These are phyloP conservation scores for Casuarina cunninghamiana DNA, from an alignment of 306 rosid genomes.

Conservation along the genomic window DNA sequence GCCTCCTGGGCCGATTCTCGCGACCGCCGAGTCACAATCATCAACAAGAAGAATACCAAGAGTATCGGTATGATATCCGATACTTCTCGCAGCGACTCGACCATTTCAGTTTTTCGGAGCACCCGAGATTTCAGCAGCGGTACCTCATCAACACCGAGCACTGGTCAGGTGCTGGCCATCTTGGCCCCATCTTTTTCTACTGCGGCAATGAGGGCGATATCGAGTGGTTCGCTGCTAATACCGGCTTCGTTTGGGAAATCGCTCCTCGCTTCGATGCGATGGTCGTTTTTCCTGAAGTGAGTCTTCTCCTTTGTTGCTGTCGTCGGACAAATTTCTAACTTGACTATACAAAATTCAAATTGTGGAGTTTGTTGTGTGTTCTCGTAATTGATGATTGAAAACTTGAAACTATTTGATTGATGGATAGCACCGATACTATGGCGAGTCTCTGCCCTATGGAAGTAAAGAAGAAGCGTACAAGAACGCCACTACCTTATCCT, in stretches of 20 bases:
- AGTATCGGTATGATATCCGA: constrained; percentile 54
- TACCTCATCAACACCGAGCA: constrained; percentile 74
- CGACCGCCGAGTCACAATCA: background rate
- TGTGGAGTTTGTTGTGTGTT: background rate
- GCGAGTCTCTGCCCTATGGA: constrained; percentile 72
- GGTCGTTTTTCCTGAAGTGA: constrained; percentile 84
- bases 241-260: constrained; percentile 86
- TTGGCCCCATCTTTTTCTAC: constrained; percentile 80
- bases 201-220: constrained; percentile 96
- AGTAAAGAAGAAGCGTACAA: constrained; percentile 61
- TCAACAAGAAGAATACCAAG: background rate
- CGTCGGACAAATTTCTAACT: background rate
- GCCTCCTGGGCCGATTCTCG: constrained; percentile 47
- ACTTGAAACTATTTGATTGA: background rate
- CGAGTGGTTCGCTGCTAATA: constrained; percentile 76
- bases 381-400: background rate
- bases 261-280: constrained; percentile 82
- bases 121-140: constrained; percentile 60
- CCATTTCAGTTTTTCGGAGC: constrained; percentile 72
- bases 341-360: background rate
- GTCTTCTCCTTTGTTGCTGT: background rate
- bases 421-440: constrained; percentile 79
- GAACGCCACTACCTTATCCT: constrained; percentile 62
- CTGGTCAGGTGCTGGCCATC: constrained; percentile 52
- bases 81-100: constrained; percentile 72